Conservation (phyloP, 2,329 filamentous ascomycete genomes). For the Ophiostoma australiae region DNA sequence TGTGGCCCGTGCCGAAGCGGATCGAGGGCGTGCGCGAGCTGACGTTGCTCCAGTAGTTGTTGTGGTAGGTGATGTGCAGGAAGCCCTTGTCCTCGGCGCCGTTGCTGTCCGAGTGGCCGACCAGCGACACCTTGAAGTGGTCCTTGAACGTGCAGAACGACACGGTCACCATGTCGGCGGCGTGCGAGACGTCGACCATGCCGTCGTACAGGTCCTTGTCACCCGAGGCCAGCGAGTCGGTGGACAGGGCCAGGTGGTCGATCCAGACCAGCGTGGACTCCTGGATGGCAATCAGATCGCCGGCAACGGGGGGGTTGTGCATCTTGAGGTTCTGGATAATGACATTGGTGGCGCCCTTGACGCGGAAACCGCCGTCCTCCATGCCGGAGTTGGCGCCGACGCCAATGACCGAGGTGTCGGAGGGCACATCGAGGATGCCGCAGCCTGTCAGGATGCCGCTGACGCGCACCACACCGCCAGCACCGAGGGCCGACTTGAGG, state of each 20-base stretch:
- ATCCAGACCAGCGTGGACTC: conserved; percentile 4
- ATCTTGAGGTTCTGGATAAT: conserved; percentile 10
- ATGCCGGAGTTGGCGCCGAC: neutral
- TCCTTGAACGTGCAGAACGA: neutral
- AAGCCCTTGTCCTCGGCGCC: neutral
- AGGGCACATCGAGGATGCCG: neutral
- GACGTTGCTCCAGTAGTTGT: conserved; percentile 9
- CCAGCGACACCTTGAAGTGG: conserved; percentile 11
- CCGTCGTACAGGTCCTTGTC: conserved; percentile 12
- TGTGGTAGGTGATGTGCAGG: conserved; percentile 9
- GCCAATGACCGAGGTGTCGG: conserved; percentile 4
- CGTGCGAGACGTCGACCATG: conserved; percentile 5
- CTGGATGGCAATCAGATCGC: conserved; percentile 1
- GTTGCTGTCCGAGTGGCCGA: conserved; percentile 9
- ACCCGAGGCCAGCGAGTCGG: neutral
- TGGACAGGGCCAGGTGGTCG: conserved; percentile 4
- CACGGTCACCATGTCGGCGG: neutral
- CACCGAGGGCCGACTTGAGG: neutral
- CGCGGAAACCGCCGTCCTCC: conserved; percentile 1
- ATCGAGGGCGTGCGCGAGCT: conserved; percentile 5
- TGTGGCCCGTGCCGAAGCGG: conserved; percentile 5
- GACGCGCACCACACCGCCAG: neutral
- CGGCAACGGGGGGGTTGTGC: conserved; percentile 3
- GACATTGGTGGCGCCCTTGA: neutral
- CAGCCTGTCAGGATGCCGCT: neutral